These are phyloP conservation scores for Coleophoma crateriformis DNA, from an alignment of 2,329 filamentous ascomycete species.

Conservation along the genomic window DNA sequence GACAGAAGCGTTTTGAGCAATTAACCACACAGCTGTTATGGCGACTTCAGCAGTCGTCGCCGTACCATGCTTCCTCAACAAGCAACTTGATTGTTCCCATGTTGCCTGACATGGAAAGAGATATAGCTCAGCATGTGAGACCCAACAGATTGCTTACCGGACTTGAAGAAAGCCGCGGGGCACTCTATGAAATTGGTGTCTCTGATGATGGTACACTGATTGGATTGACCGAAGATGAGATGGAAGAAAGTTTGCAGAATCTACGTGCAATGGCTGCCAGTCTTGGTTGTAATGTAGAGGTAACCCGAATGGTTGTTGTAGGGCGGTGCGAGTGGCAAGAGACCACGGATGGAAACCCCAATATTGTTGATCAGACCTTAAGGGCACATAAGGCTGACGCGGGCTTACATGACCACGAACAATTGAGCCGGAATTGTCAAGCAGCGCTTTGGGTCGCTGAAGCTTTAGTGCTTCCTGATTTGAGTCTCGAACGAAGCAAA, in stretches of 20 bases:
- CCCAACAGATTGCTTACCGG: slow-evolving; percentile 64
- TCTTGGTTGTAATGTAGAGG: slow-evolving; percentile 77
- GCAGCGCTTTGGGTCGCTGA: slow-evolving; percentile 82
- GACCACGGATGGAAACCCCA: slow-evolving; percentile 3
- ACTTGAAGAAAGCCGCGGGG: slow-evolving; percentile 87
- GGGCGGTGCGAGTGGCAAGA: slow-evolving; percentile 72
- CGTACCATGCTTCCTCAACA: slow-evolving; percentile 77
- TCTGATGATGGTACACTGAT: slow-evolving; percentile 90
- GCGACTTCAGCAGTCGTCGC: slow-evolving; percentile 91
- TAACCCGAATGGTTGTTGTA: slow-evolving; percentile 77
- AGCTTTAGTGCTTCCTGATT: slow-evolving; percentile 74
- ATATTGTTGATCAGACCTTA: slow-evolving; percentile 1
- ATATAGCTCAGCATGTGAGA: slow-evolving; percentile 26
- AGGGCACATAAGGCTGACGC: not conserved
- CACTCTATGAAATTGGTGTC: slow-evolving; percentile 93
- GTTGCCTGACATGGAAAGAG: not conserved
- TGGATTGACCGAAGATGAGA: slow-evolving; percentile 82
- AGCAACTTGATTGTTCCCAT: not conserved
- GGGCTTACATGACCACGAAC: not conserved
- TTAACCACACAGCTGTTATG: slow-evolving; percentile 92
- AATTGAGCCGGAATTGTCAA: slow-evolving; percentile 21
- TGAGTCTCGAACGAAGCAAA: slow-evolving; percentile 31
- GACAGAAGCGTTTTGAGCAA: slow-evolving; percentile 81
- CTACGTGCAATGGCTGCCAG: slow-evolving; percentile 88
- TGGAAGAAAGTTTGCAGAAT: slow-evolving; percentile 84